A percentile compares a stretch with the other conserved stretches of the same genome.
Evolutionary conservation across 768 basidiomycete genomes (phyloP).

Genomic region (Lactarius trivialis): DNA sequence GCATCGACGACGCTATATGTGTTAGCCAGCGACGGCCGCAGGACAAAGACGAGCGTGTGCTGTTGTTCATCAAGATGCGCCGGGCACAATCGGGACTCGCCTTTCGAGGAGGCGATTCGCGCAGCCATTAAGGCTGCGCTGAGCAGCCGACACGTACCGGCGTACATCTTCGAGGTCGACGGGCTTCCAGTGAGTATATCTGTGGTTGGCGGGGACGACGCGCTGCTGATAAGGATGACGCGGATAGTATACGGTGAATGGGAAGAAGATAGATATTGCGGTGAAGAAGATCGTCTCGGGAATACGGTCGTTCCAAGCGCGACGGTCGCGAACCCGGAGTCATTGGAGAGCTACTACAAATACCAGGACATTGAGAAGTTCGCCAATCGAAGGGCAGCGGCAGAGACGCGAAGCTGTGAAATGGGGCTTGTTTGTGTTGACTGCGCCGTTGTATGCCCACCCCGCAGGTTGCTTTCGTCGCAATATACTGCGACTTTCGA

Average conservation of each 20-base stretch:
- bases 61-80: conserved; percentile 67
- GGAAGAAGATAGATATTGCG: conserved; percentile 75
- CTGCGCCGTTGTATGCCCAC: background rate
- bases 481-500: background rate
- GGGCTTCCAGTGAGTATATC: conserved; percentile 64
- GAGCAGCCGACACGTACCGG: conserved; percentile 71
- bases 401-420: conserved; percentile 2
- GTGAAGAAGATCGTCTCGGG: conserved; percentile 77
- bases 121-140: conserved; percentile 49
- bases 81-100: conserved; percentile 39
- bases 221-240: background rate
- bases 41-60: conserved; percentile 67
- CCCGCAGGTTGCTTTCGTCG: background rate
- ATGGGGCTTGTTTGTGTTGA: background rate
- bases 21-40: conserved; percentile 54
- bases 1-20: conserved; percentile 64
- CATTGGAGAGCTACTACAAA: conserved; percentile 57
- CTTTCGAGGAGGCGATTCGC: conserved; percentile 45
- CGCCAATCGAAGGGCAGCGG: background rate
- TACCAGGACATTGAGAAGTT: conserved; percentile 46
- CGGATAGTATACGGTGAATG: conserved; percentile 63
- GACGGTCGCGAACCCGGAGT: conserved; percentile 71
- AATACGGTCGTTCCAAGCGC: conserved; percentile 58
- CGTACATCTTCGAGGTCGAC: conserved; percentile 53
- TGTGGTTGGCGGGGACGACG: background rate